Evolutionary conservation across 1,284 basidiomycete species (phyloP), one percentile per base, ranked within the genome.

Genomic region (Leccinum griseonigrum): DNA sequence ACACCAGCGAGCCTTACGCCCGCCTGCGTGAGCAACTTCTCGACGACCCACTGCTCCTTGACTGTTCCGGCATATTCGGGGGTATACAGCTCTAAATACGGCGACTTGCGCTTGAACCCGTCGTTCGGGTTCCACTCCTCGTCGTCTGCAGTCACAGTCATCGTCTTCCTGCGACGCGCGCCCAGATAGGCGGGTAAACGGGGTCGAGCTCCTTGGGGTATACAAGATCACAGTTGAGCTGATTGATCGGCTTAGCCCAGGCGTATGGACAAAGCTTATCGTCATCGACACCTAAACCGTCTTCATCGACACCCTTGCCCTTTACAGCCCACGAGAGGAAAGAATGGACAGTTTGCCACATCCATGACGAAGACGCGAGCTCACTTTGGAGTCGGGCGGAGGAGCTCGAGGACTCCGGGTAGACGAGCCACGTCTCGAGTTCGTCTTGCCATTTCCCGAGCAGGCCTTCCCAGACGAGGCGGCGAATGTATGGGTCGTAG

Each of bases 401-500:
- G 34, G 28, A 52, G 50, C 22, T 57, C 36, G 54, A 58, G 11
- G 67, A 14, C 46, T 48, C 46, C 1, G 91, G 90, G 72, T 93
- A 95, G 3, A 71, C 65, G 34, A 92, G 75, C 93, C 92, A 95
- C 4, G 70, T 65, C 1, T 83, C 71, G 18, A 83, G 64, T 40
- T 91, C 84, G 60, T 80, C 76, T 10, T 78, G 73, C 87, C 91
- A 95, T 69, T 81, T 80, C 22, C 81, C 77, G 28, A 87, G 76
- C 43, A 94, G 75, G 34, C 94, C 95, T 70, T 97, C 93, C 81
- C 84, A 86, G 71, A 95, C 85, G 65, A 97, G 86, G 64, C 88
- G 92, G 31, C 95, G 88, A 60, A 97, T 82, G 75, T 92, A 95
- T 0, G 93, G 84, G 76, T 97, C 94, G 73, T 96, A 97, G 69